Evolutionary conservation across 441 rosid genomes (phyloP).

Genomic region (Croton laevigatus): DNA sequence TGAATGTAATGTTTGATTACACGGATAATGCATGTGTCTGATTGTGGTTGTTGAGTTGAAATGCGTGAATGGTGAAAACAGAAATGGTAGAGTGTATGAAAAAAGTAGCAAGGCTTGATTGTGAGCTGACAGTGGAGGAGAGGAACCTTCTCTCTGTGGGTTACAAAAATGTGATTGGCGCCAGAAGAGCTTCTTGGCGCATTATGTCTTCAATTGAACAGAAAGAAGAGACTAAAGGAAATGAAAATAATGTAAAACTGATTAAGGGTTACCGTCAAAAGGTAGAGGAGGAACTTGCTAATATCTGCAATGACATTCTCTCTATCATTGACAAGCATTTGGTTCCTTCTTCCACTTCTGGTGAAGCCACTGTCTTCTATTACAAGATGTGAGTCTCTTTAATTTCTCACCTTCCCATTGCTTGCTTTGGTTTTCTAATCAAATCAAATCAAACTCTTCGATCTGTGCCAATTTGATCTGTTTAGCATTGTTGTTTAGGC

Average conservation of each 20-base stretch:
- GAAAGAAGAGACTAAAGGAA: conserved; percentile 84
- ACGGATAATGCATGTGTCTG: no score
- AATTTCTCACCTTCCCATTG: neutral
- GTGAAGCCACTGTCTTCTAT: conserved; percentile 98
- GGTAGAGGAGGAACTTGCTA: conserved; percentile 95
- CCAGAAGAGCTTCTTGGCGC: conserved; percentile 87
- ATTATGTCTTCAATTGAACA: conserved; percentile 95
- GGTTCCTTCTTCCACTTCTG: conserved; percentile 75
- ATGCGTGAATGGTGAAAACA: conserved; percentile 21
- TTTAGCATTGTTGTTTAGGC: no score
- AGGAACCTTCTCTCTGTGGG: conserved; percentile 90
- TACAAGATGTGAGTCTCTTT: conserved; percentile 72
- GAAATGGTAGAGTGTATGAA: conserved; percentile 99
- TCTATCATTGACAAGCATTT: conserved; percentile 81
- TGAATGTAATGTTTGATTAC: neutral
- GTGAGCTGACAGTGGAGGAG: conserved; percentile 85
- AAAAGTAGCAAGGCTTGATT: conserved; percentile 71
- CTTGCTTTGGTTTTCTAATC: neutral
- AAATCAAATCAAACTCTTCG: neutral
- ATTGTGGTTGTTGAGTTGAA: neutral
- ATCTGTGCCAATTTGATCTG: no score
- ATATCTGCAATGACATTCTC: conserved; percentile 81
- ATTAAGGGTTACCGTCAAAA: conserved; percentile 83
- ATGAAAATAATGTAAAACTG: conserved; percentile 70
- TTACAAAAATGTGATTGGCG: conserved; percentile 88